Conservation (phyloP, 2,329 filamentous ascomycete species). For the Endocalyx cinctus region DNA sequence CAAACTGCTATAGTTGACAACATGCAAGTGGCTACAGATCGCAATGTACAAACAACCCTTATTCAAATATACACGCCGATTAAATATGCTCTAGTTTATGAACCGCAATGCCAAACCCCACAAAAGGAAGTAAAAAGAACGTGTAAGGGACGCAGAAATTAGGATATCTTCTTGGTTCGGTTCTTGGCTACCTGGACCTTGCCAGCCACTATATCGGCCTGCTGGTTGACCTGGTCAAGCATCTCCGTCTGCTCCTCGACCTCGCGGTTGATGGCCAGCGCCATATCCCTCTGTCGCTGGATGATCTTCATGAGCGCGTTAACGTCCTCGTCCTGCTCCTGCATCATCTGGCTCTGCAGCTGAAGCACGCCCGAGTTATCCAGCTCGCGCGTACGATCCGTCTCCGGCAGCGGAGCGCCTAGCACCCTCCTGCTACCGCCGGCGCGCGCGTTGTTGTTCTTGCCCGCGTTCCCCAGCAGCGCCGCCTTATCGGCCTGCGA, state of each 20-base stretch:
- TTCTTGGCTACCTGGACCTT: slow-evolving; percentile 75
- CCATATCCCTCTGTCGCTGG: slow-evolving; percentile 71
- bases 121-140: too few relatives aligned
- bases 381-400: slow-evolving; percentile 68
- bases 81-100: too few relatives aligned
- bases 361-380: slow-evolving; percentile 72
- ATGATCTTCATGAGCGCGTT: slow-evolving; percentile 65
- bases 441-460: slow-evolving; percentile 3
- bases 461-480: slow-evolving; percentile 37
- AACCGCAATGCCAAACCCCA: too few relatives aligned
- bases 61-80: too few relatives aligned
- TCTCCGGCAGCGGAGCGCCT: slow-evolving; percentile 69
- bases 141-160: too few relatives aligned
- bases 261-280: slow-evolving; percentile 70
- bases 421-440: slow-evolving; percentile 59
- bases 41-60: too few relatives aligned
- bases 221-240: slow-evolving; percentile 61
- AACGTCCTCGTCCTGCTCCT: slow-evolving; percentile 70
- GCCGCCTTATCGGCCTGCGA: slow-evolving; percentile 45
- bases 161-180: slow-evolving; percentile 60
- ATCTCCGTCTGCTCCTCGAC: slow-evolving; percentile 67
- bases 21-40: too few relatives aligned
- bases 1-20: too few relatives aligned
- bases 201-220: slow-evolving; percentile 59
- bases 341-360: slow-evolving; percentile 69